Conservation (phyloP, 805 yeast species). For the Candida alai region DNA sequence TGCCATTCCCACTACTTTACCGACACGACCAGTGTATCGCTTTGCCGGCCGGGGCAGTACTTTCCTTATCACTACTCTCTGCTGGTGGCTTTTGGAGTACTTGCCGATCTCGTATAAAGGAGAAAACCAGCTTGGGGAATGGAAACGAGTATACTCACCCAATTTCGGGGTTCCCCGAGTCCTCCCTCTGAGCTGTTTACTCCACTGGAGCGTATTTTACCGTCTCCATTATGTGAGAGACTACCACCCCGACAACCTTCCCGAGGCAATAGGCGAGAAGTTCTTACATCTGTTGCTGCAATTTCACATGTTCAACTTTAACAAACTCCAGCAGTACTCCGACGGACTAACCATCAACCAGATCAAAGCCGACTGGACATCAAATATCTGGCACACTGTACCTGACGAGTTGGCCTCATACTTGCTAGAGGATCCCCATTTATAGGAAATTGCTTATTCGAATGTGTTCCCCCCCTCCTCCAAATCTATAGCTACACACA, state of each 20-base stretch:
- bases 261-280: constrained; percentile 15
- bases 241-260: constrained; percentile 38
- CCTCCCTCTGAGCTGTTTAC: constrained; percentile 42
- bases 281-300: constrained; percentile 19
- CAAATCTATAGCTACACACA: too few species aligned
- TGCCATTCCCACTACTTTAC: background rate
- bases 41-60: constrained; percentile 40
- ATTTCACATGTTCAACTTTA: constrained; percentile 8
- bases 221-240: constrained; percentile 44
- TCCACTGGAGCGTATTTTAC: constrained; percentile 68
- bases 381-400: constrained; percentile 25
- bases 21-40: constrained; percentile 15
- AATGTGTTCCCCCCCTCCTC: too few species aligned
- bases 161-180: constrained; percentile 52
- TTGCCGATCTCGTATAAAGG: constrained; percentile 54
- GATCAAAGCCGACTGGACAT: constrained; percentile 14
- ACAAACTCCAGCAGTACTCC: constrained; percentile 12
- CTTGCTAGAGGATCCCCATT: constrained; percentile 11
- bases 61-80: constrained; percentile 19
- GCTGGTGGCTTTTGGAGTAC: constrained; percentile 64
- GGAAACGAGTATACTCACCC: constrained; percentile 50
- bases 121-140: constrained; percentile 45
- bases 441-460: constrained; percentile 5
- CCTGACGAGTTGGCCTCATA: constrained; percentile 30
- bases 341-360: constrained; percentile 14